Evolutionary conservation across 164 flowering plant genomes (phyloP).

Genomic region (Malania oleifera): DNA sequence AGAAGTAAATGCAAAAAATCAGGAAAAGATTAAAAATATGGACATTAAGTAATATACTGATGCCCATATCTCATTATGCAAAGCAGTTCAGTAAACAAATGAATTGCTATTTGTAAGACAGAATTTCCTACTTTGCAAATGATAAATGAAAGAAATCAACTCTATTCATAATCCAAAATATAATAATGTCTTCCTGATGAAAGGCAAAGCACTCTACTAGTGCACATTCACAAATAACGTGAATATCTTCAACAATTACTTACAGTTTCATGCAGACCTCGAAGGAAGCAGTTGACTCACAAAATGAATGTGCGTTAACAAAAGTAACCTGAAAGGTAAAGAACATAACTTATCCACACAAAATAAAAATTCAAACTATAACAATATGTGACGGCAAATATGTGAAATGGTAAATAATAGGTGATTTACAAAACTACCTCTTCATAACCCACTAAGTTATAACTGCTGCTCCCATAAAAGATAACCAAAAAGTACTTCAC

Average conservation of each 20-base stretch:
- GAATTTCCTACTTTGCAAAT: too few relatives aligned
- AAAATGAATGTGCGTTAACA: not conserved
- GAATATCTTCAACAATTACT: conserved; percentile 3
- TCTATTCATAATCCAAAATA: too few relatives aligned
- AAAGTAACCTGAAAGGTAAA: conserved; percentile 7
- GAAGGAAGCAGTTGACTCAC: not conserved
- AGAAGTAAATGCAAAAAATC: too few relatives aligned
- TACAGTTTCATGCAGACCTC: not conserved
- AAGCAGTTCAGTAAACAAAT: too few relatives aligned
- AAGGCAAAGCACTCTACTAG: too few relatives aligned
- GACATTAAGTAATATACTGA: too few relatives aligned
- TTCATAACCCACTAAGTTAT: not conserved
- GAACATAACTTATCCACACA: not conserved
- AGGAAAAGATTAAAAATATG: too few relatives aligned
- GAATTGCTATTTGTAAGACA: too few relatives aligned
- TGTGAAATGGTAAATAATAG: not conserved
- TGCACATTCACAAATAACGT: not conserved
- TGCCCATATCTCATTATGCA: too few relatives aligned
- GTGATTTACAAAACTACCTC: not conserved
- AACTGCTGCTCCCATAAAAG: not conserved
- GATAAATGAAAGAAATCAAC: too few relatives aligned
- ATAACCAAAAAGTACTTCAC: too few relatives aligned
- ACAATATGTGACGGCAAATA: not conserved
- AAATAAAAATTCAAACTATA: not conserved
- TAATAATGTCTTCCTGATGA: too few relatives aligned